These are phyloP conservation scores for Pseudonitzschia delicatissima DNA, from an alignment of 108 stramenopile species.

Conservation along the genomic window DNA sequence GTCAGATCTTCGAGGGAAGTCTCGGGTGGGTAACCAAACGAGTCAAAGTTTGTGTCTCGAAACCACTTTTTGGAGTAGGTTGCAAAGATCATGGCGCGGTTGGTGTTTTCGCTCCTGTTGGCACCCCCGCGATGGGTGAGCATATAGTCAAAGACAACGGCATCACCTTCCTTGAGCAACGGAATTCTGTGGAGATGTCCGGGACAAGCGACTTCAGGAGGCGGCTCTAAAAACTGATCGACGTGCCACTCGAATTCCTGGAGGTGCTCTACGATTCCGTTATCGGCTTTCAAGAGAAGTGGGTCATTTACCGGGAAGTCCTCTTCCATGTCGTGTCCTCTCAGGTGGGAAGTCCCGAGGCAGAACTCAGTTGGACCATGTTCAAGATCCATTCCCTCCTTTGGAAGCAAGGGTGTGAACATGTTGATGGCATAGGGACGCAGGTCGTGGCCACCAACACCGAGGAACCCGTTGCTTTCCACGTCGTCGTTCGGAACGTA, in stretches of 20 bases:
- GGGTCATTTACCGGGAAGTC: background rate
- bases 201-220: slow-evolving; percentile 11
- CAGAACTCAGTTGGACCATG: slow-evolving; percentile 43
- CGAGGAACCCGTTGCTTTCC: background rate
- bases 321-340: background rate
- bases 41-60: slow-evolving; percentile 22
- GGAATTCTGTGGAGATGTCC: background rate
- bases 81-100: slow-evolving; percentile 7
- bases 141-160: slow-evolving; percentile 29
- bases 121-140: slow-evolving; percentile 24
- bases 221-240: background rate
- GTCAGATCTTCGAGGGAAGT: slow-evolving; percentile 5
- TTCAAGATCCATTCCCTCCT: slow-evolving; percentile 4
- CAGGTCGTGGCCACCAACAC: slow-evolving; percentile 28
- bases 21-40: background rate
- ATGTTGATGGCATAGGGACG: slow-evolving; percentile 28
- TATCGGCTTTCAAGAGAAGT: background rate
- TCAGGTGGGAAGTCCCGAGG: slow-evolving; percentile 20
- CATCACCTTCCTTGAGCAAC: slow-evolving; percentile 25
- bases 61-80: slow-evolving; percentile 11
- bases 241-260: slow-evolving; percentile 2
- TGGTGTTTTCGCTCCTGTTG: slow-evolving; percentile 24
- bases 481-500: slow-evolving; percentile 1
- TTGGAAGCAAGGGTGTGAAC: slow-evolving; percentile 21
- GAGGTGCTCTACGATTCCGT: background rate